A percentile compares a stretch with the other conserved stretches of the same genome.
phyloP scores from a whole-genome alignment of 345 rosid genomes.

The Toxicodendron radicans region DNA sequence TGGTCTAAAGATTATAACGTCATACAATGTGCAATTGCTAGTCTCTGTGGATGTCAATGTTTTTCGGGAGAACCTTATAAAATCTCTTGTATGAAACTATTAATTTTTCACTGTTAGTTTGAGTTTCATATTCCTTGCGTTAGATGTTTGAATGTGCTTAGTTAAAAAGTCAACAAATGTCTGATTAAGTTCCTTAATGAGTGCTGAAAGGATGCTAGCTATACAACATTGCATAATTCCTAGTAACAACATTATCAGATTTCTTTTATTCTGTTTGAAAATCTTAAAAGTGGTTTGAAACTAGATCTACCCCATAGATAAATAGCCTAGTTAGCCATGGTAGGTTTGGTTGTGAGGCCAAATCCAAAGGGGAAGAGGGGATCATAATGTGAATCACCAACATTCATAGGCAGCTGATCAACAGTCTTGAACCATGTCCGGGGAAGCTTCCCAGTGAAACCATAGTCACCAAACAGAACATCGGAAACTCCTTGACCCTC shows the following conservation, averaged over 20 bases:
- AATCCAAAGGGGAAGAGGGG: slow-evolving; percentile 64
- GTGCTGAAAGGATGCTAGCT: no score
- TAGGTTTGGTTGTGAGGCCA: slow-evolving; percentile 41
- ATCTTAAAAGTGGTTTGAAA: neutral
- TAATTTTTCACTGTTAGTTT: neutral
- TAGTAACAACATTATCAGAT: neutral
- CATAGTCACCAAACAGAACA: slow-evolving; percentile 45
- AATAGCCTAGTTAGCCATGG: neutral
- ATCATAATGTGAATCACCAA: slow-evolving; percentile 61
- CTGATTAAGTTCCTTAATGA: no score
- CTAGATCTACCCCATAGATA: neutral
- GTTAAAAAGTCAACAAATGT: neutral
- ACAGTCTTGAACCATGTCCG: slow-evolving; percentile 70
- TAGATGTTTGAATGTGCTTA: neutral
- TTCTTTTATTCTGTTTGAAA: neutral
- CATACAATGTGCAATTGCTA: no score
- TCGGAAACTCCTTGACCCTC: slow-evolving; percentile 64
- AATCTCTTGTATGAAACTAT: neutral
- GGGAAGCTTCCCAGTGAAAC: slow-evolving; percentile 53
- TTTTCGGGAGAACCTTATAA: neutral
- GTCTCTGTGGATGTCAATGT: neutral
- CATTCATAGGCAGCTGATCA: slow-evolving; percentile 71
- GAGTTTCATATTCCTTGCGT: no score
- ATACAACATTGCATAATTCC: neutral
- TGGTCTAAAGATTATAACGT: no score